Percentiles rank a stretch among this genome's conserved stretches.
Conservation (phyloP, 129 eudicot genomes). For the Gnaphalium uliginosum region DNA sequence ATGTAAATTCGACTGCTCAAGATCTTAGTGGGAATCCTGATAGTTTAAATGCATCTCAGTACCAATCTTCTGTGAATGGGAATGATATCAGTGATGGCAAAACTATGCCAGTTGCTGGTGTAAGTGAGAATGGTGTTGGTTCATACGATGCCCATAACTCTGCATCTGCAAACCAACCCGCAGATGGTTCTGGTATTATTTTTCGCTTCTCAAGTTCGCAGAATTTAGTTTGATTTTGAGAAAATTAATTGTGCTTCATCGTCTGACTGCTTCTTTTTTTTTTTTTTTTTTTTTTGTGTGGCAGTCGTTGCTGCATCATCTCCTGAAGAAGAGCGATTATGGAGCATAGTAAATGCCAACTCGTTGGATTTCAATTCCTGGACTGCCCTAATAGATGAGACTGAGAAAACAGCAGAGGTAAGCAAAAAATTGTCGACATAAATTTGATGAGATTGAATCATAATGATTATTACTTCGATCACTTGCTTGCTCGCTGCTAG, state of each 20-base stretch:
- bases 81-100: slow-evolving; percentile 43
- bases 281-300: no score
- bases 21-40: slow-evolving; percentile 5
- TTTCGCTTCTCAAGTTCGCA: not conserved
- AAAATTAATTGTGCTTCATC: not conserved
- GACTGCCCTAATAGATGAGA: slow-evolving; percentile 91
- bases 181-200: slow-evolving; percentile 63
- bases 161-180: slow-evolving; percentile 47
- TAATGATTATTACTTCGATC: not conserved
- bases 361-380: slow-evolving; percentile 90
- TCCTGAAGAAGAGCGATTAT: slow-evolving; percentile 92
- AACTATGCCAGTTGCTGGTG: slow-evolving; percentile 31
- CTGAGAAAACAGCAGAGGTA: slow-evolving; percentile 87
- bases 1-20: slow-evolving; percentile 7
- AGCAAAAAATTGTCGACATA: not conserved
- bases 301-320: slow-evolving; percentile 65
- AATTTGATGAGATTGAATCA: not conserved
- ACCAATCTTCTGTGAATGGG: slow-evolving; percentile 52
- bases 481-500: not conserved
- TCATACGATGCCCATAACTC: slow-evolving; percentile 52
- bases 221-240: not conserved
- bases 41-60: slow-evolving; percentile 42
- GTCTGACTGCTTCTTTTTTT: slow-evolving; percentile 3
- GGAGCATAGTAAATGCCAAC: slow-evolving; percentile 92
- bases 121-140: slow-evolving; percentile 61